A percentile compares a stretch with the other conserved stretches of the same genome.
Conservation (phyloP, 176 grass and related monocot genomes). For the Aechmea fasciata region DNA sequence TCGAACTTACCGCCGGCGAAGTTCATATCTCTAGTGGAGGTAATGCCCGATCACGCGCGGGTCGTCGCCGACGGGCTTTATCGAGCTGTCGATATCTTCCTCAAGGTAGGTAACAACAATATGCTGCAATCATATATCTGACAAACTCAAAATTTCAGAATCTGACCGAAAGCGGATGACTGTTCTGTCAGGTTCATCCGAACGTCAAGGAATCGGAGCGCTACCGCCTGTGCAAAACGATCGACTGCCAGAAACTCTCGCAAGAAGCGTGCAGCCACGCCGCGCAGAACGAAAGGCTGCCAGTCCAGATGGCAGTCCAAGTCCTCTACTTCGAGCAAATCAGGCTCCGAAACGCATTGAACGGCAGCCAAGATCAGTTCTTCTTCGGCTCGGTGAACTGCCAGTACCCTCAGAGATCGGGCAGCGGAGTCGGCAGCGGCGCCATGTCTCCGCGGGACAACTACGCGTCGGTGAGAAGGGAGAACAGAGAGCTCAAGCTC, state of each 20-base stretch:
- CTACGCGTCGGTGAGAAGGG: slow-evolving; percentile 84
- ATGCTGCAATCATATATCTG: too few species aligned
- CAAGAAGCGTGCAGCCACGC: slow-evolving; percentile 92
- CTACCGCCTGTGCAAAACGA: slow-evolving; percentile 82
- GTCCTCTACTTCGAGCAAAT: slow-evolving; percentile 96
- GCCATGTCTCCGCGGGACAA: slow-evolving; percentile 87
- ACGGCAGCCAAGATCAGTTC: slow-evolving; percentile 51
- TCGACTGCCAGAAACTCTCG: slow-evolving; percentile 87
- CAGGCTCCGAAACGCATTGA: slow-evolving; percentile 65
- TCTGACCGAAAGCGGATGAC: too few species aligned
- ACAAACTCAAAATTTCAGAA: too few species aligned
- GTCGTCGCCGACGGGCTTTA: slow-evolving; percentile 83
- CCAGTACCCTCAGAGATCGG: slow-evolving; percentile 39
- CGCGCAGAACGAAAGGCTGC: slow-evolving; percentile 80
- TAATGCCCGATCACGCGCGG: slow-evolving; percentile 81
- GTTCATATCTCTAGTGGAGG: slow-evolving; percentile 79
- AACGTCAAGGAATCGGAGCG: slow-evolving; percentile 92
- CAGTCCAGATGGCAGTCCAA: slow-evolving; percentile 90
- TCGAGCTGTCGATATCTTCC: slow-evolving; percentile 88
- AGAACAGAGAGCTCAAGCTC: slow-evolving; percentile 89
- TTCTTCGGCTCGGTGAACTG: slow-evolving; percentile 46
- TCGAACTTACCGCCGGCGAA: slow-evolving; percentile 65
- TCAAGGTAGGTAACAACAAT: slow-evolving; percentile 49
- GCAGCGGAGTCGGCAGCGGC: slow-evolving; percentile 79
- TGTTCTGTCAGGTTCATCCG: slow-evolving; percentile 59